These are phyloP conservation scores for Ascochyta fabae DNA, from an alignment of 2,329 filamentous ascomycete genomes.

Conservation along the genomic window DNA sequence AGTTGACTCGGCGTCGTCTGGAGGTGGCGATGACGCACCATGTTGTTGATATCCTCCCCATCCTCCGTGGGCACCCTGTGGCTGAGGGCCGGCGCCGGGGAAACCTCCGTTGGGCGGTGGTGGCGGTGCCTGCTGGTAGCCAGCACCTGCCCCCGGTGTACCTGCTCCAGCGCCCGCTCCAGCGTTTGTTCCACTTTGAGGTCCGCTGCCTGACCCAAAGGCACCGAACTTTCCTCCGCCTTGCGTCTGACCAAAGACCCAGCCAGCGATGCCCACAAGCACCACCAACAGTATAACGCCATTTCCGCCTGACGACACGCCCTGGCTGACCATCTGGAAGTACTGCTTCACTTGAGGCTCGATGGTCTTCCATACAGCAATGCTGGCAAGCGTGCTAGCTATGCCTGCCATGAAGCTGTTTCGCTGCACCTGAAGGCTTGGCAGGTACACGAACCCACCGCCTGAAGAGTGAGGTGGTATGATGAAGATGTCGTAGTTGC, in stretches of 20 bases:
- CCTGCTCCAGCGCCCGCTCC: constrained; percentile 38
- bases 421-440: constrained; percentile 80
- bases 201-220: constrained; percentile 34
- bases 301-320: constrained; percentile 63
- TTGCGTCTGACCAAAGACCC: constrained; percentile 74
- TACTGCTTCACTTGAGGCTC: constrained; percentile 76
- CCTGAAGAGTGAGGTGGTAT: constrained; percentile 91
- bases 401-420: constrained; percentile 93
- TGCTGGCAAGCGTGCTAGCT: constrained; percentile 73
- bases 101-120: constrained; percentile 44
- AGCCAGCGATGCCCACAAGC: constrained; percentile 77
- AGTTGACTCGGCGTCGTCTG: constrained; percentile 37
- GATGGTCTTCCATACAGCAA: constrained; percentile 75
- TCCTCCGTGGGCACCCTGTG: constrained; percentile 37
- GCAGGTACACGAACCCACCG: constrained; percentile 91
- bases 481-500: constrained; percentile 97
- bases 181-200: constrained; percentile 44
- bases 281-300: constrained; percentile 75
- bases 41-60: constrained; percentile 40
- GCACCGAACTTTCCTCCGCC: constrained; percentile 53
- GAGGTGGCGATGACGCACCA: constrained; percentile 39
- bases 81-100: constrained; percentile 39
- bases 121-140: constrained; percentile 40
- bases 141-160: constrained; percentile 30
- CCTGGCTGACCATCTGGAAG: constrained; percentile 72